A percentile compares a stretch with the other conserved stretches of the same genome.
Evolutionary conservation across 2,329 filamentous ascomycete species (phyloP).

Genomic region (Sodiomyces alkalinus): DNA sequence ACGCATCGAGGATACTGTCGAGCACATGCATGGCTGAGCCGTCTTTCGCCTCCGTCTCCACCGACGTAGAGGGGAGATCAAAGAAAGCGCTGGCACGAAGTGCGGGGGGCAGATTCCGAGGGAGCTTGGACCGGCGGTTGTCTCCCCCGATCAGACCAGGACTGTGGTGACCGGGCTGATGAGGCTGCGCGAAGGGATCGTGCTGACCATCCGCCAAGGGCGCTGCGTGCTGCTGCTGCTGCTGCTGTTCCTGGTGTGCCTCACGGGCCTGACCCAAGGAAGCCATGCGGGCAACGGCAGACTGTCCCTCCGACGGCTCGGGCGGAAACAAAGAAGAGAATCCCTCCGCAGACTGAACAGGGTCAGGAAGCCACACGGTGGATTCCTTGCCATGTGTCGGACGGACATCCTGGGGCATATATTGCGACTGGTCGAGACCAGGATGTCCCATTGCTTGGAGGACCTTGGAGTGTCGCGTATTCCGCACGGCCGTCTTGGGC

Average conservation of each 20-base stretch:
- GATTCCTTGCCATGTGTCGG: too few species aligned
- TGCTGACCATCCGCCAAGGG: not conserved
- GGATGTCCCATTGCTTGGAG: slow-evolving; percentile 39
- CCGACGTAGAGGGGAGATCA: slow-evolving; percentile 45
- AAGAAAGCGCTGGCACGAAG: slow-evolving; percentile 87
- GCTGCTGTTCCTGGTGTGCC: slow-evolving; percentile 1
- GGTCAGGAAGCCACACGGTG: slow-evolving; percentile 31
- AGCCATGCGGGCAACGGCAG: slow-evolving; percentile 4
- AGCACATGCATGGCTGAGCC: slow-evolving; percentile 80
- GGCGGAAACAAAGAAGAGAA: slow-evolving; percentile 13
- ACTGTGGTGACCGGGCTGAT: slow-evolving; percentile 12
- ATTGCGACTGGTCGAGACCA: slow-evolving; percentile 5
- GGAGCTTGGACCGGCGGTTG: slow-evolving; percentile 15
- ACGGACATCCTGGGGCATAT: too few species aligned
- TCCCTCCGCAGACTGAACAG: slow-evolving; percentile 20
- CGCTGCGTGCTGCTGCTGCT: slow-evolving; percentile 2
- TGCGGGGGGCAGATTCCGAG: slow-evolving; percentile 51
- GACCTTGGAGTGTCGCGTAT: slow-evolving; percentile 59
- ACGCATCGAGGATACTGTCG: slow-evolving; percentile 83
- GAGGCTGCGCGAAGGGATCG: slow-evolving; percentile 4
- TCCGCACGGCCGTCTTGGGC: slow-evolving; percentile 46
- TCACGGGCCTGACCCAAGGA: not conserved
- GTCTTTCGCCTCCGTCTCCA: slow-evolving; percentile 45
- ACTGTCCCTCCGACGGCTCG: slow-evolving; percentile 5
- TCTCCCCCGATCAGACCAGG: slow-evolving; percentile 15